Base-by-base conservation (phyloP, 208 protist genomes). In the Leishmania turanica region DNA sequence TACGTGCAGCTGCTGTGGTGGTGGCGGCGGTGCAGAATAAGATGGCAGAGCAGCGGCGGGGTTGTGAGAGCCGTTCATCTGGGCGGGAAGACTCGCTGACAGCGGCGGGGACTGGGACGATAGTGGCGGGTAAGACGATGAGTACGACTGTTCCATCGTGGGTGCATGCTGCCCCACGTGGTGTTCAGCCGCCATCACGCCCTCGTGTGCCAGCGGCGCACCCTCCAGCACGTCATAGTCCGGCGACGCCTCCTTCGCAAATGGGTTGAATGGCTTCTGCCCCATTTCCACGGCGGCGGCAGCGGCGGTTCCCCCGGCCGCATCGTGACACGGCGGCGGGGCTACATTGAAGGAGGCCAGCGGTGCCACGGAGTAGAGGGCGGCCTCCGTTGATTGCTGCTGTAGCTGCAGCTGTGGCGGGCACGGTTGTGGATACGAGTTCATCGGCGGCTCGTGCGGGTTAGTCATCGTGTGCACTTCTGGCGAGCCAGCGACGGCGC, bases 331-430 rank as follows among this genome's bases (percentile, higher is more conserved):
- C 37, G 71, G 51, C 1, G 73, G 73, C 4, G 64, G 72, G 34
- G 65, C 53, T n/a, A 56, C 45, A 64, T 15, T 60, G 64, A 58
- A 49, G 24, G 53, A 69, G 3, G 34, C 2, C 27, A 40, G 56
- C 54, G 64, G 54, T 24, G 68, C 64, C 42, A 73, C 77, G 21
- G 54, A 8, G 77, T 71, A 72, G 9, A 24, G 77, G 45, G 51
- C 34, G 6, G 27, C 66, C 51, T 51, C 73, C 51, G 17, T 15
- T 51, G 56, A 62, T 45, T 51, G 53, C 40, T 75, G 60, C 53
- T 47, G 69, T 11, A 19, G 69, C 19, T 27, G 72, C 51, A 15
- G 51, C 47, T 1, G 19, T 40, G 34, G 47, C 3, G 47, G 34
- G 51, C 19, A 60, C 27, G 31, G n/a, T 13, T 58, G 47, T 31